A percentile compares a stretch with the other conserved stretches of the same genome.
Conservation (phyloP, 495 filamentous ascomycete genomes). For the Penicillium longicatenatum region DNA sequence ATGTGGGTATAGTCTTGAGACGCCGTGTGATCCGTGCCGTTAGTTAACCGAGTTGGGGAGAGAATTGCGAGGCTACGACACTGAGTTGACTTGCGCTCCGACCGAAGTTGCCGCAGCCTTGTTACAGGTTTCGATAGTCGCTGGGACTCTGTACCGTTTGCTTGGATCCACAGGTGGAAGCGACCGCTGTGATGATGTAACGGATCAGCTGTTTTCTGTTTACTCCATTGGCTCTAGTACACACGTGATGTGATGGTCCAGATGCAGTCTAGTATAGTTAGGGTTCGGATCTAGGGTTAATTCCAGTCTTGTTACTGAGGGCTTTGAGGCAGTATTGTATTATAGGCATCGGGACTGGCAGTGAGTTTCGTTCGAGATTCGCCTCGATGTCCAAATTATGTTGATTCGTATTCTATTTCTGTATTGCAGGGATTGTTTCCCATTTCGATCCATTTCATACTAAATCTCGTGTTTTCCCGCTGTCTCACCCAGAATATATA, state of each 20-base stretch:
- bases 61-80: background rate
- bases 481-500: background rate
- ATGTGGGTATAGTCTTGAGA: background rate
- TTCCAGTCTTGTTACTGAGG: background rate
- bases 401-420: background rate
- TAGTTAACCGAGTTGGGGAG: background rate
- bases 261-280: background rate
- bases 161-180: background rate
- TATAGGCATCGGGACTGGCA: background rate
- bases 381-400: too few relatives aligned
- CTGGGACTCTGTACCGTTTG: background rate
- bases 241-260: background rate
- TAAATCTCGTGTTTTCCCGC: background rate
- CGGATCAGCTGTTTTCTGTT: background rate
- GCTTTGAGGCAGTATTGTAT: background rate
- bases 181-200: background rate
- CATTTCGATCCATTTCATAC: background rate
- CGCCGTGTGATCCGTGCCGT: background rate
- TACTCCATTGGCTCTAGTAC: background rate
- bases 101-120: background rate
- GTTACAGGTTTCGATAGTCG: slow-evolving; percentile 1
- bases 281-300: background rate
- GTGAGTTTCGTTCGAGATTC: background rate
- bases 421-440: background rate
- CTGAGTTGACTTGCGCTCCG: background rate